Base-by-base conservation (phyloP, 1,139 yeast genomes). In the Geotrichum australiense region DNA sequence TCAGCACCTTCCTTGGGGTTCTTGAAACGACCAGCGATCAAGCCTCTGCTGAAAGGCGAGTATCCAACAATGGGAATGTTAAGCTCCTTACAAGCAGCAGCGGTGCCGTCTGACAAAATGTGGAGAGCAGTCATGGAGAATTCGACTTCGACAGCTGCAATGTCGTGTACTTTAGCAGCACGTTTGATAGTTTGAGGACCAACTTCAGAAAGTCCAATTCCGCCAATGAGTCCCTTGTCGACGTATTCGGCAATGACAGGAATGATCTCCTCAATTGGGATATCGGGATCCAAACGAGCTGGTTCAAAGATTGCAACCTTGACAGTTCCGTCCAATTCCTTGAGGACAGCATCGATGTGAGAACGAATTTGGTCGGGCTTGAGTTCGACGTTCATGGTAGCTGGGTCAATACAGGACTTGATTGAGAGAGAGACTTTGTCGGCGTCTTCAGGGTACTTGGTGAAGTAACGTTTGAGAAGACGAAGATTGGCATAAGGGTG, bases 1-100 rank as follows among this genome's bases (percentile, higher is more conserved):
- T 89, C 97, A 49, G 84, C 91, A 46, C 96, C 96, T 64, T 93
- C 93, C 66, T 85, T 85, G 55, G 98, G 97, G 67, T 89, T 91
- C 69, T 93, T 93, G 59, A 89, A 69, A 4, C 70, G 44, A 44
- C 91, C 93, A 5, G 93, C 79, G 47, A 86, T 70, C 45, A 78
- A 62, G 1, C 96, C 95, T 54, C 83, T 70, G n/a, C 86, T 79
- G 47, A 86, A 68, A 31, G 95, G 95, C 21, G 94, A 80, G 62
- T 86, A 85, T 21, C 89, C 85, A 48, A 82, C 64, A 28, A 84
- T 66, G 6, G 91, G 81, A 44, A 85, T 71, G n/a, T 66, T 66
- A 29, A 73, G 65, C 46, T 78, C 79, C n/a, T 62, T 65, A 47
- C 76, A 70, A 3, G 66, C 61, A 12, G 68, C 70, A 48, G 79